Evolutionary conservation across 306 rosid species (phyloP), one percentile per base, ranked within the genome.

Genomic region (Begonia fuchsioides): DNA sequence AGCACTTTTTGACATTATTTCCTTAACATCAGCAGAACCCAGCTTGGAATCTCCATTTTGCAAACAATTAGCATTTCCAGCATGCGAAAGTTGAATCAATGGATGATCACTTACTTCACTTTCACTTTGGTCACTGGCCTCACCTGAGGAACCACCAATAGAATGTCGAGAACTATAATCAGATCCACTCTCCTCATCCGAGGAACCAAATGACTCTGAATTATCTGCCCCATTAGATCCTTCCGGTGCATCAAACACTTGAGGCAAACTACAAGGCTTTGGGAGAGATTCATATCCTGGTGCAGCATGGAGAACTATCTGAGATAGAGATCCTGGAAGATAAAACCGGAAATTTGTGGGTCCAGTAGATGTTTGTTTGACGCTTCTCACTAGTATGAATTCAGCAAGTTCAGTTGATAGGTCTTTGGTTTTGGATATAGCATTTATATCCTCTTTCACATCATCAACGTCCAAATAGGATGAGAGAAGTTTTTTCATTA

Each of bases 221-320:
- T 72, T 68, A 55, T 77, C 92, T 59, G 80, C 77, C 38, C 56
- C 67, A 43, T 66, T 59, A 8, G 65, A 44, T 43, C 60, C 72
- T 38, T 56, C 66, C 32, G 51, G 60, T 41, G 59, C 56, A 55
- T 59, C 52, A 17, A 14, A 17, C 43, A 62, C 65, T 32, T 56
- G 72, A 54, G 52, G 61, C 58, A 85, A 74, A 60, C 87, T 82
- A 65, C 86, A 66, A 59, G 96, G 98, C 63, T 79, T 92, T 60
- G 98, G 98, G 55, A 85, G 98, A 49, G 98, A 87, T 52, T 92
- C 98, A 65, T 85, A 92, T 16, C 98, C 96, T 3, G 96, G 98
- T 66, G 98, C 98, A 58, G 98, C 96, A 79, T 85, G 98, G 57
- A 79, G 72, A 45, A 92, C 98, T 58, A 92, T 77, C 62, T 82